phyloP scores from a whole-genome alignment of 176 grass and related monocot genomes.

The Thalia dealbata region DNA sequence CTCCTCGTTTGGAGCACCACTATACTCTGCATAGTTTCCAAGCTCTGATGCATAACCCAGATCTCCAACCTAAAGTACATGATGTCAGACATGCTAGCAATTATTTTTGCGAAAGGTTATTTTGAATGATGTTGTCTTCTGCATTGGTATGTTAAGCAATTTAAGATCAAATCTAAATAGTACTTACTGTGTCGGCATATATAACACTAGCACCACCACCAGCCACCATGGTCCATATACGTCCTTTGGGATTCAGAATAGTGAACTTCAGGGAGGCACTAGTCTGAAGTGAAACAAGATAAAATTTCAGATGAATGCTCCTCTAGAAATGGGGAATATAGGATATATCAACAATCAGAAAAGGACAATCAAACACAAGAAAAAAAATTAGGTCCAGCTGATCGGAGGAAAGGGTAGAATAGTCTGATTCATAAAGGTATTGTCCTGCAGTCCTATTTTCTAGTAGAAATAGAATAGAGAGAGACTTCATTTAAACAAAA shows the following conservation, averaged over 20 bases:
- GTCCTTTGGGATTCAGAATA: slow-evolving; percentile 84
- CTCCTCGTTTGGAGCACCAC: slow-evolving; percentile 37
- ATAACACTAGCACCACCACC: slow-evolving; percentile 95
- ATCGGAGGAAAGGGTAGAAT: neutral
- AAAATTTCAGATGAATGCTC: slow-evolving; percentile 5
- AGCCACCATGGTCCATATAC: slow-evolving; percentile 97
- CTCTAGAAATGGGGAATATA: neutral
- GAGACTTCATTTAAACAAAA: no score
- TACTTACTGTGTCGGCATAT: slow-evolving; percentile 81
- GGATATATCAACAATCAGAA: neutral
- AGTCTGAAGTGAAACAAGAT: slow-evolving; percentile 48
- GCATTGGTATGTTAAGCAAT: neutral
- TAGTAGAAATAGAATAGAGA: no score
- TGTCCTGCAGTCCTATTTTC: no score
- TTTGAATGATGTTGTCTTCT: neutral
- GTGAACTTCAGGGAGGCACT: slow-evolving; percentile 96
- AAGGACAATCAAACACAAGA: neutral
- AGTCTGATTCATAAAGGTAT: neutral
- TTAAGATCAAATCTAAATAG: neutral
- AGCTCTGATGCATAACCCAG: slow-evolving; percentile 37
- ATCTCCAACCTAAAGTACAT: slow-evolving; percentile 32
- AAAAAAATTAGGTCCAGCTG: neutral
- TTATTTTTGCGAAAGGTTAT: neutral
- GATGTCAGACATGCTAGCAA: neutral
- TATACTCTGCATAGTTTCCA: slow-evolving; percentile 46